Percentiles rank a stretch among this genome's conserved stretches.
Conservation (phyloP, 2,329 filamentous ascomycete species). For the Diaporthe australafricana region DNA sequence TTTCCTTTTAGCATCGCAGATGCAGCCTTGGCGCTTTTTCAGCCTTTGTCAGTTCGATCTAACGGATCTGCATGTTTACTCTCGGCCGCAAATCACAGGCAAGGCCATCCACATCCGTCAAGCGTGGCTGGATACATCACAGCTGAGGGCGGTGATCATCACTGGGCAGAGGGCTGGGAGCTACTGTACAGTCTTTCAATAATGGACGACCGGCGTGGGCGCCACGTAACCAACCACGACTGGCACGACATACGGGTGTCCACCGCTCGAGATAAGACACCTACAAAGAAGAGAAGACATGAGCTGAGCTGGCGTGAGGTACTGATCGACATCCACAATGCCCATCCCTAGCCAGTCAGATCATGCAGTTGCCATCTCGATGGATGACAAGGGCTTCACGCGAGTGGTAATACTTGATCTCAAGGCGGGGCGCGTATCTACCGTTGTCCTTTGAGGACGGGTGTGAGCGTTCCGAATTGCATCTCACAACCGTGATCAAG, state of each 20-base stretch:
- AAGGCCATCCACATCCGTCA: background rate
- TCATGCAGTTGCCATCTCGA: background rate
- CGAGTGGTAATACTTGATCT: conserved; percentile 1
- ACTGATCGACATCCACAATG: conserved; percentile 3
- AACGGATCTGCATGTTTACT: background rate
- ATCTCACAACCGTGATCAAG: background rate
- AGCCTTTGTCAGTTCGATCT: conserved; percentile 14
- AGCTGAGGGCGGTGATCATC: conserved; percentile 15
- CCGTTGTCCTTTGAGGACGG: background rate
- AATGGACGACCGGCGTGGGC: conserved; percentile 6
- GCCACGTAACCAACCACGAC: background rate
- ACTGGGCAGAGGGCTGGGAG: background rate
- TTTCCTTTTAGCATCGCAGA: conserved; percentile 9
- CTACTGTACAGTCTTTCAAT: background rate
- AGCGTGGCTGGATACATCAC: conserved; percentile 19
- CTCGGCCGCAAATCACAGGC: background rate
- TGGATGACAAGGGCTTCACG: background rate
- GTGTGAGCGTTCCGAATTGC: background rate
- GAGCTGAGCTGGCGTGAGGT: conserved; percentile 11
- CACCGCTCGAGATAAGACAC: background rate
- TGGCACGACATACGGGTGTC: conserved; percentile 14
- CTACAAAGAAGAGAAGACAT: background rate
- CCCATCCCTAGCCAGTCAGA: background rate
- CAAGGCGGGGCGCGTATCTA: background rate
- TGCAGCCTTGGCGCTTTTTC: conserved; percentile 7